Conservation (phyloP, 805 yeast genomes). For the Metschnikowia arizonensis region DNA sequence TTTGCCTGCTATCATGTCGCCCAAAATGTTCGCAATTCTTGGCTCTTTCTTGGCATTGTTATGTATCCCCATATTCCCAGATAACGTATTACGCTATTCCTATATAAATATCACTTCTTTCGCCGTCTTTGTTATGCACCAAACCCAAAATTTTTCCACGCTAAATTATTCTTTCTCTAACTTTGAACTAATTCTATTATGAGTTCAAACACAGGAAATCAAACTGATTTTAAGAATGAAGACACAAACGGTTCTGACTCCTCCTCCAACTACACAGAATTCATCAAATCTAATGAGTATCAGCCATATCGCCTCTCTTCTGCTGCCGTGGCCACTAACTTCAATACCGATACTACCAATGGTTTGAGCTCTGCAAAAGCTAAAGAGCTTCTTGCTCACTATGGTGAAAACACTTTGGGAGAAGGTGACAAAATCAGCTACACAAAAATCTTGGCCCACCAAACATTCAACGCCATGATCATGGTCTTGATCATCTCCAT, state of each 20-base stretch:
- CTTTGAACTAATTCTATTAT: background rate
- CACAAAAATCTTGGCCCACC: constrained; percentile 55
- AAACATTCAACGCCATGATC: constrained; percentile 74
- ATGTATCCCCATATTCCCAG: background rate
- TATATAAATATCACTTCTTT: background rate
- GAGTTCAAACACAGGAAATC: background rate
- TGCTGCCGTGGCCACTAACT: constrained; percentile 34
- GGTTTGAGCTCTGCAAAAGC: constrained; percentile 43
- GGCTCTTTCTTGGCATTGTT: constrained; percentile 5
- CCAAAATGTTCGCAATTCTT: background rate
- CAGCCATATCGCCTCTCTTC: constrained; percentile 32
- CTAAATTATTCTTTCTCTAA: background rate
- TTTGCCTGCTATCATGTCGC: background rate
- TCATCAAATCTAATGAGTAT: constrained; percentile 10
- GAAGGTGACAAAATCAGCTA: constrained; percentile 54
- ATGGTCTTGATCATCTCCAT: constrained; percentile 64
- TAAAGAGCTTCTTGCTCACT: constrained; percentile 19
- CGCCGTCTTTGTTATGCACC: background rate
- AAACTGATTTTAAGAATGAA: background rate
- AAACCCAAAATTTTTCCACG: background rate
- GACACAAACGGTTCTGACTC: constrained; percentile 8
- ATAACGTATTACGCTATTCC: background rate
- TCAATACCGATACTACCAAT: constrained; percentile 38
- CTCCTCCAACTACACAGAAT: constrained; percentile 11
- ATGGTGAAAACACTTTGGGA: constrained; percentile 62